Evolutionary conservation across 495 filamentous ascomycete species (phyloP).

Genomic region (Penicillium goetzii): DNA sequence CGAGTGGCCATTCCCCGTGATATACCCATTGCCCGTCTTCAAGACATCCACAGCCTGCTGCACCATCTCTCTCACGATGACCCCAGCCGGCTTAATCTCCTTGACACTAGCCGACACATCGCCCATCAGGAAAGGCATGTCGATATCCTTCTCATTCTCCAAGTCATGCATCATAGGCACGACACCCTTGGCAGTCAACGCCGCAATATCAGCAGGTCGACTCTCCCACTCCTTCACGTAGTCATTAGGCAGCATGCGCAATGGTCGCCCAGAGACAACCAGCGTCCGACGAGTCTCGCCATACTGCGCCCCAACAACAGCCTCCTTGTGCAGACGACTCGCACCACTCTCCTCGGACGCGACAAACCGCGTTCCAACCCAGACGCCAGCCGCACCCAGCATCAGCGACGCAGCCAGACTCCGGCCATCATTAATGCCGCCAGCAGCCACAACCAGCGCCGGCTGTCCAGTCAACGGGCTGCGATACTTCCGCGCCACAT

Average conservation of each 20-base stretch:
- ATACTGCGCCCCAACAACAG: conserved; percentile 74
- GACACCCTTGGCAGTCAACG: conserved; percentile 71
- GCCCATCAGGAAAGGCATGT: conserved; percentile 90
- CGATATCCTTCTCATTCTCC: conserved; percentile 74
- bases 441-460: conserved; percentile 73
- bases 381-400: conserved; percentile 75
- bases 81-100: conserved; percentile 75
- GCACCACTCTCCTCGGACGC: conserved; percentile 77
- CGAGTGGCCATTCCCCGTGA: conserved; percentile 28
- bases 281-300: conserved; percentile 78
- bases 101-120: conserved; percentile 79
- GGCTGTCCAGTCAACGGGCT: conserved; percentile 58
- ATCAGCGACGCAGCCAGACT: conserved; percentile 71
- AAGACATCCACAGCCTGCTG: conserved; percentile 72
- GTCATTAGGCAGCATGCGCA: conserved; percentile 79
- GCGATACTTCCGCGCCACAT: conserved; percentile 66
- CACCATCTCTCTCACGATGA: conserved; percentile 89
- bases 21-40: conserved; percentile 46
- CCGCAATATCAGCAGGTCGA: conserved; percentile 68
- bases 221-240: conserved; percentile 81
- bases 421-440: conserved; percentile 72
- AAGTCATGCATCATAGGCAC: conserved; percentile 81
- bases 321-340: conserved; percentile 75
- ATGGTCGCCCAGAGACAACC: conserved; percentile 75
- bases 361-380: conserved; percentile 87